Evolutionary conservation across 306 rosid genomes (phyloP), one percentile per base, ranked within the genome.

Genomic region (Vigna radiata): DNA sequence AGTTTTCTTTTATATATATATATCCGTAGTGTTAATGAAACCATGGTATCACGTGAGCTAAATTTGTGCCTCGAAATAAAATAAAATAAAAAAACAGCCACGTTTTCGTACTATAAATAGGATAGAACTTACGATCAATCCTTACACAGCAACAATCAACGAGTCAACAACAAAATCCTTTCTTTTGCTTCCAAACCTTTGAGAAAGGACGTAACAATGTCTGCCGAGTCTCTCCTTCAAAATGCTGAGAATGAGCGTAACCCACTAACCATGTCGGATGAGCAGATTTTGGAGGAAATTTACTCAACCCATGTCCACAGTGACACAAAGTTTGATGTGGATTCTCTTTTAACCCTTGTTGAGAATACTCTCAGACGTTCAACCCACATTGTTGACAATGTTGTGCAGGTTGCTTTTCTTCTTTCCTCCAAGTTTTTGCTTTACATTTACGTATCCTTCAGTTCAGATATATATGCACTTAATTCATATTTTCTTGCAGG

Each of bases 291-390:
- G 76, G 87, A 86, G 0, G 70, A 69, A 8, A 82, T 88, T 52
- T 77, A 77, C 18, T 73, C 65, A 5, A 86, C 92, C 21, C 88
- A 90, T 83, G 90, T 85, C 27, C 85, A 80, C 59, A 73, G 61
- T 23, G 82, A 86, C 41, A 77, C 80, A 0, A 78, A 82, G 8
- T 86, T 88, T 39, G 90, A 90, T 23, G 88, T 58, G 0, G 82
- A 58, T 55, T 83, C 95, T 48, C 89, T 90, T n/a, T 90, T 86
- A 48, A 36, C 8, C 8, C 81, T 90, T 50, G 83, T 77, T 7
- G 85, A 90, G 11, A 86, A 75, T 73, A 83, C 85, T 46, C 84
- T 86, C 16, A 77, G 74, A 6, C 91, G 79, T 46, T 82, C 92
- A 3, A 83, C 87, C 25, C 85, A 60, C 47, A 72, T 84, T 75